These are phyloP conservation scores for Wickerhamiella parazyma DNA, from an alignment of 805 yeast species.

Conservation along the genomic window DNA sequence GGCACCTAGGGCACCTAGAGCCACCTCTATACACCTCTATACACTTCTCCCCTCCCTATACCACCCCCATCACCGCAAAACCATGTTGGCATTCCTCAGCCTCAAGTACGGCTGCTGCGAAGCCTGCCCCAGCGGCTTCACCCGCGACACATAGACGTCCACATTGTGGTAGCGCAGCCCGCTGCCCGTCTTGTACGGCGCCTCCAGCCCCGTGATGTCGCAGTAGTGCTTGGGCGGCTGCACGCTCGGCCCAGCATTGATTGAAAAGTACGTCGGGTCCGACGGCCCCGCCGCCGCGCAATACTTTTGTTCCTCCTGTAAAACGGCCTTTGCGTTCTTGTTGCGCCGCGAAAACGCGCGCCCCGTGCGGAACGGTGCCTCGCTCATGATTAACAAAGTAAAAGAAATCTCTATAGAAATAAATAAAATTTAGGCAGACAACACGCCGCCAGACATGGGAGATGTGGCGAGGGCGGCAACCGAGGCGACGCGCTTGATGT, in stretches of 20 bases:
- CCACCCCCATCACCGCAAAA: conserved; percentile 38
- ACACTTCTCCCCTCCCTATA: too few species aligned
- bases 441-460: conserved; percentile 6
- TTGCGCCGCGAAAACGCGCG: conserved; percentile 47
- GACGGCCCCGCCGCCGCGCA: conserved; percentile 31
- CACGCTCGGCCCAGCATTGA: conserved; percentile 79
- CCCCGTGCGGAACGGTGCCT: conserved; percentile 39
- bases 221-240: conserved; percentile 74
- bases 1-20: too few species aligned
- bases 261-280: conserved; percentile 49
- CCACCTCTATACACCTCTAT: too few species aligned
- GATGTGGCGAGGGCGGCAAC: conserved; percentile 6
- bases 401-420: too few species aligned
- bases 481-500: conserved; percentile 9
- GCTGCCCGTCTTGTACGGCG: conserved; percentile 59
- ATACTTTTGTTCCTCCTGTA: conserved; percentile 67
- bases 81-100: conserved; percentile 76
- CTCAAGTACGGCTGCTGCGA: conserved; percentile 86
- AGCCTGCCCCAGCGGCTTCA: conserved; percentile 70
- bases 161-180: conserved; percentile 66
- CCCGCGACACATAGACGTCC: conserved; percentile 60
- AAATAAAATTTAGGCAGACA: conserved; percentile 2
- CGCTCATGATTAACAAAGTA: not conserved
- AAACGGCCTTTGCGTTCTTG: conserved; percentile 59
- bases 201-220: conserved; percentile 82